phyloP scores from a whole-genome alignment of 257 asterid species.

The Solanum rostratum region DNA sequence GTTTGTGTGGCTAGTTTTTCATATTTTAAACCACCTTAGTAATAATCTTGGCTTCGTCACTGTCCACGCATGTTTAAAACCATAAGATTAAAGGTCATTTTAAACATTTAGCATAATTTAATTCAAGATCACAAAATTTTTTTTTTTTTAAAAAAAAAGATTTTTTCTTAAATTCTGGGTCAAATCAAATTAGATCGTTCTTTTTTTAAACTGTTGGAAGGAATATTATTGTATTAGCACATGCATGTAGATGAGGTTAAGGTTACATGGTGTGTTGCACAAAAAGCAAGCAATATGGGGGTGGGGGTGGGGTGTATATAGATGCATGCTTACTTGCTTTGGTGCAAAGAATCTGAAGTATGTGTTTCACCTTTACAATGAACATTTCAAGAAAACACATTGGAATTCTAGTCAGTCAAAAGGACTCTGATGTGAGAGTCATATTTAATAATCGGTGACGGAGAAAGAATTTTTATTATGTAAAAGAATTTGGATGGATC shows the following conservation, averaged over 20 bases:
- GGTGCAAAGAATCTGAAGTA: conserved; percentile 18
- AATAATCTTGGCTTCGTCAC: no score
- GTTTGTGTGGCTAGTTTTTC: no score
- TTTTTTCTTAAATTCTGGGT: no score
- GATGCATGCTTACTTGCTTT: conserved; percentile 3
- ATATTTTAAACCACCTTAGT: no score
- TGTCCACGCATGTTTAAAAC: no score
- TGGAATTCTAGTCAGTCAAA: neutral
- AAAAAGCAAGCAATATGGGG: conserved; percentile 20
- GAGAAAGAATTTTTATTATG: neutral
- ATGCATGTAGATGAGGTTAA: neutral
- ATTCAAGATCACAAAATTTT: no score
- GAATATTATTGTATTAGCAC: neutral
- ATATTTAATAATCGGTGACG: neutral
- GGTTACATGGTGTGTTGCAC: conserved; percentile 18
- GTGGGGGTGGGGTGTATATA: neutral
- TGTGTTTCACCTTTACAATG: neutral
- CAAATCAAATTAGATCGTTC: no score
- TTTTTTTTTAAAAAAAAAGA: no score
- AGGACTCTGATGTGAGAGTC: neutral
- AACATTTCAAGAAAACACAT: neutral
- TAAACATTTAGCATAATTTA: no score
- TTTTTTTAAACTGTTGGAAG: no score
- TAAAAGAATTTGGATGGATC: no score
- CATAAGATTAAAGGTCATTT: no score